phyloP scores from a whole-genome alignment of 345 rosid genomes.

The Rhizophora mangle region DNA sequence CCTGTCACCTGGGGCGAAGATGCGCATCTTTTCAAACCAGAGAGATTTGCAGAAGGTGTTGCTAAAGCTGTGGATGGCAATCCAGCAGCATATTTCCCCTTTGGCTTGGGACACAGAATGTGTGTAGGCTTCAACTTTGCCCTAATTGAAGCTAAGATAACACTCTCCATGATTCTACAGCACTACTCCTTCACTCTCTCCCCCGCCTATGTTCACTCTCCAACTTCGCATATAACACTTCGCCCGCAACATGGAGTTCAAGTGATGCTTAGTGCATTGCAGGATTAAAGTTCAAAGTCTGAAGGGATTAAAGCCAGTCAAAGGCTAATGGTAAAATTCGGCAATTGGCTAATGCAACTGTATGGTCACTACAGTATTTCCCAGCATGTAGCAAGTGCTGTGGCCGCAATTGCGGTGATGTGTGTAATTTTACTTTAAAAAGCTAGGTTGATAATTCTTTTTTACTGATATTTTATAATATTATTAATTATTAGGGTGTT shows the following conservation, averaged over 20 bases:
- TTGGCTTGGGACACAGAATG: conserved; percentile 9
- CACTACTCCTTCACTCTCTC: conserved; percentile 14
- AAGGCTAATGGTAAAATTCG: not conserved
- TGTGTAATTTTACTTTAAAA: no score
- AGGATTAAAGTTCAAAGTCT: not conserved
- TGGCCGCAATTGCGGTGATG: no score
- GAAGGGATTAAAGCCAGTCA: not conserved
- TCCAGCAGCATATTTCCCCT: conserved; percentile 12
- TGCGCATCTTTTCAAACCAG: conserved; percentile 19
- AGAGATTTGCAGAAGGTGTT: conserved; percentile 20
- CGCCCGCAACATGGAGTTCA: conserved; percentile 16
- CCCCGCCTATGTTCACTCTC: conserved; percentile 18
- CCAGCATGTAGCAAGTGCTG: no score
- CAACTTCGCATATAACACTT: not conserved
- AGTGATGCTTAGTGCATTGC: not conserved
- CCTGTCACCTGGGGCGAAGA: conserved; percentile 20
- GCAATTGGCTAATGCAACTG: not conserved
- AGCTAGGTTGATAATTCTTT: no score
- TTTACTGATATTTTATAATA: no score
- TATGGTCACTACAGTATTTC: no score
- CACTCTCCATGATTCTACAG: conserved; percentile 19
- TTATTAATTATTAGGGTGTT: no score
- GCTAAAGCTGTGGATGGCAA: conserved; percentile 19
- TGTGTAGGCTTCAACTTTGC: conserved; percentile 22
- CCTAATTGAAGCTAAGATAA: conserved; percentile 15